These are phyloP conservation scores for Umbelopsis sp. DNA, from an alignment of 192 early-diverging fungal species.

Conservation along the genomic window DNA sequence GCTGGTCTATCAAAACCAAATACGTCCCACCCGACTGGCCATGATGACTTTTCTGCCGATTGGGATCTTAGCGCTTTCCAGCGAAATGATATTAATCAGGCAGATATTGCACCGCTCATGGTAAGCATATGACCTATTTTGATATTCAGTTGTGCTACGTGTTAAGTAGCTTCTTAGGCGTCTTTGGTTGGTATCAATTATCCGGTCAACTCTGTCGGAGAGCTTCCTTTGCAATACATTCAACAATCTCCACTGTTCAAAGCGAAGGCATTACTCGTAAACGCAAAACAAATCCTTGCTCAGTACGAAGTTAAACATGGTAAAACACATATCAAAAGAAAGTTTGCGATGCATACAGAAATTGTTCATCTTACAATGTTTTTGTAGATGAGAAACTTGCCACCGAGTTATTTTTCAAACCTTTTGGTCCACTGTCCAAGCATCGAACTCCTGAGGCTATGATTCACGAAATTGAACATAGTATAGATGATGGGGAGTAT, in stretches of 20 bases:
- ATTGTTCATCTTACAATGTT: background rate
- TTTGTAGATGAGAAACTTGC: constrained; percentile 66
- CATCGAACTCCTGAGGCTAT: constrained; percentile 53
- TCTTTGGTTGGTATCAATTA: constrained; percentile 83
- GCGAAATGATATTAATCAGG: constrained; percentile 88
- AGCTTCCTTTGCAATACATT: constrained; percentile 81
- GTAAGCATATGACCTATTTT: constrained; percentile 34
- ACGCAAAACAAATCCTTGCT: constrained; percentile 83
- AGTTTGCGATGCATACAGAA: background rate
- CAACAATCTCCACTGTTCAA: constrained; percentile 71
- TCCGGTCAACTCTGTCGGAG: constrained; percentile 94
- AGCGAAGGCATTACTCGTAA: constrained; percentile 76
- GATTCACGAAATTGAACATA: constrained; percentile 57
- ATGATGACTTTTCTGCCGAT: constrained; percentile 71
- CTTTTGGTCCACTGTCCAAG: constrained; percentile 68
- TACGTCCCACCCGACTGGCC: constrained; percentile 57
- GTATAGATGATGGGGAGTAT: constrained; percentile 66
- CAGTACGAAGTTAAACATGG: constrained; percentile 87
- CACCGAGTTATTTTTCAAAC: constrained; percentile 80
- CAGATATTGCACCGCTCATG: constrained; percentile 97
- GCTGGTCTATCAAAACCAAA: constrained; percentile 79
- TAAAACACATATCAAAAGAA: constrained; percentile 11
- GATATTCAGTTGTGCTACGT: background rate
- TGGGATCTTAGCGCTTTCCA: constrained; percentile 70
- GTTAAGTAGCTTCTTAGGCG: constrained; percentile 51